phyloP scores from a whole-genome alignment of 169 alveolate species.

The Neospora caninum region DNA sequence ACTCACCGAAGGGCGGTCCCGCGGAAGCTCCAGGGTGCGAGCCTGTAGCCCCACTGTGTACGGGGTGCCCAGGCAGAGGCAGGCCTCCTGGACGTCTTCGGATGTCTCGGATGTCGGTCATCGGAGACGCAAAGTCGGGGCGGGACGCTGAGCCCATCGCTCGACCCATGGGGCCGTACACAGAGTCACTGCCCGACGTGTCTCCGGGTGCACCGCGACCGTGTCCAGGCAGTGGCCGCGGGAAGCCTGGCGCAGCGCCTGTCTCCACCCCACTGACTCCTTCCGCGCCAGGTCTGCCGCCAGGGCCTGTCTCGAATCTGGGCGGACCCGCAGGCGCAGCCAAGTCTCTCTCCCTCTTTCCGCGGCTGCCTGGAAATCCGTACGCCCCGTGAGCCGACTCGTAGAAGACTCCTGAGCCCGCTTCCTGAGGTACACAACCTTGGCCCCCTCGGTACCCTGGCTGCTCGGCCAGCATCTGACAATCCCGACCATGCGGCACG shows the following conservation, averaged over 20 bases:
- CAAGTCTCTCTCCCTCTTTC: neutral
- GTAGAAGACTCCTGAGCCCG: neutral
- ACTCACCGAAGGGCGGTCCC: neutral
- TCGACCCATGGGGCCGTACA: neutral
- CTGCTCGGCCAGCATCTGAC: neutral
- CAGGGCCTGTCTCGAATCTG: neutral
- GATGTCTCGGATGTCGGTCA: neutral
- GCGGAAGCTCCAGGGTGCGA: neutral
- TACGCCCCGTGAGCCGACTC: neutral
- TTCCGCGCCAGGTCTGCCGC: neutral
- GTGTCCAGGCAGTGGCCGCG: neutral
- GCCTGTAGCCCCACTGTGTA: neutral
- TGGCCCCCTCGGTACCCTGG: neutral
- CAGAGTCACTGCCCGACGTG: neutral
- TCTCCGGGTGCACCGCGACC: neutral
- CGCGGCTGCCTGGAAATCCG: neutral
- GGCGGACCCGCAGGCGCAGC: neutral
- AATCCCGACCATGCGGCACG: neutral
- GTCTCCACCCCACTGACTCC: neutral
- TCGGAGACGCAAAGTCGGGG: neutral
- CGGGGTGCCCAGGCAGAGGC: neutral
- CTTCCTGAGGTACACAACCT: neutral
- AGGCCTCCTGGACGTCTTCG: neutral
- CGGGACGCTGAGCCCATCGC: neutral
- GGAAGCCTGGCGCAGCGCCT: neutral